Conservation (phyloP, 2,329 filamentous ascomycete genomes). For the Paecilomyces sp. region DNA sequence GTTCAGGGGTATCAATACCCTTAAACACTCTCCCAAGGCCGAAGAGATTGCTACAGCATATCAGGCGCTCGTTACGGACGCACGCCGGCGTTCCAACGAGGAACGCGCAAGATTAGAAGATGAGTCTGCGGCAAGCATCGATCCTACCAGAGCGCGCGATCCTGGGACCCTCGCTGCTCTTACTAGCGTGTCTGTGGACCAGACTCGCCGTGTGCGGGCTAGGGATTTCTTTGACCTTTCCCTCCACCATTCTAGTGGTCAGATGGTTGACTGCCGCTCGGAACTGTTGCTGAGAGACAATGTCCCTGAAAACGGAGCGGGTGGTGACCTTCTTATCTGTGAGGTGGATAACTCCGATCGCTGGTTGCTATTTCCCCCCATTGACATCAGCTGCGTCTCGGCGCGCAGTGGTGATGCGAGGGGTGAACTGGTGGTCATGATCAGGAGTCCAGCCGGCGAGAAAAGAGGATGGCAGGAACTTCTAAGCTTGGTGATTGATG, state of each 20-base stretch:
- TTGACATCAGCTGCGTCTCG: conserved; percentile 67
- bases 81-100: conserved; percentile 66
- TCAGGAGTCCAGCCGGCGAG: conserved; percentile 60
- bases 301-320: conserved; percentile 55
- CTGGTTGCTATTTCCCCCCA: conserved; percentile 87
- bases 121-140: conserved; percentile 77
- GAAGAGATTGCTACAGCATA: conserved; percentile 57
- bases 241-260: conserved; percentile 79
- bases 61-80: conserved; percentile 66
- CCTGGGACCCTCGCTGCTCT: conserved; percentile 67
- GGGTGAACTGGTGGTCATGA: conserved; percentile 76
- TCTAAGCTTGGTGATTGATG: conserved; percentile 66
- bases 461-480: conserved; percentile 74
- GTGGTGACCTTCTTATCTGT: conserved; percentile 84
- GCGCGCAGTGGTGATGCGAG: conserved; percentile 67
- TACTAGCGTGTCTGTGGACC: conserved; percentile 64
- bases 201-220: conserved; percentile 73
- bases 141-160: conserved; percentile 72
- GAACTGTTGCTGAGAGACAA: conserved; percentile 84
- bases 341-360: conserved; percentile 71
- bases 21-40: conserved; percentile 44
- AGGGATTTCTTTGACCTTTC: conserved; percentile 86
- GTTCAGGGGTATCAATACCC: conserved; percentile 54
- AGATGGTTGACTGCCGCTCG: conserved; percentile 80
- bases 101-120: conserved; percentile 71